A percentile compares a stretch with the other conserved stretches of the same genome.
phyloP scores from a whole-genome alignment of 129 eudicot genomes.

The Calendula officinalis region DNA sequence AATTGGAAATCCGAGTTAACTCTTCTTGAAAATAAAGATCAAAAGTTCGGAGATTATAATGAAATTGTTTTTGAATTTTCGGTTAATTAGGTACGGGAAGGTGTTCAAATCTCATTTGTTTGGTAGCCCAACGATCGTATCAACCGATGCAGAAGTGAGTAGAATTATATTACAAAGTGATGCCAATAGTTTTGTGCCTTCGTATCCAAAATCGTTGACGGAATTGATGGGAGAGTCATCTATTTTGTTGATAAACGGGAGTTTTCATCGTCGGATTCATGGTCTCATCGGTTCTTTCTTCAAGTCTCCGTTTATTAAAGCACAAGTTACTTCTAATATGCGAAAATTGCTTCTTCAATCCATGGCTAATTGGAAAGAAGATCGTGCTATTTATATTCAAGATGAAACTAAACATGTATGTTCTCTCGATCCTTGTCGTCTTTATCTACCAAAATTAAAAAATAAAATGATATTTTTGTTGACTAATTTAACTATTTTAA shows the following conservation, averaged over 20 bases:
- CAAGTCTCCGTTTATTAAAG: conserved; percentile 68
- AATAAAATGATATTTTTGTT: not conserved
- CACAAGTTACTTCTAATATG: conserved; percentile 80
- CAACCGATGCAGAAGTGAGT: conserved; percentile 90
- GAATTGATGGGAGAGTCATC: conserved; percentile 91
- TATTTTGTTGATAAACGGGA: conserved; percentile 70
- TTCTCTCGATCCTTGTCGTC: conserved; percentile 14
- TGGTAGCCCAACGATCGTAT: conserved; percentile 84
- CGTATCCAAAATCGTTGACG: conserved; percentile 82
- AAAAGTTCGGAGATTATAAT: too few species aligned
- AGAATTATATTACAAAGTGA: conserved; percentile 69
- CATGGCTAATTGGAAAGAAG: conserved; percentile 66
- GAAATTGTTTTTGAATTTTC: not conserved
- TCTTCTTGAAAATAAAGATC: too few species aligned
- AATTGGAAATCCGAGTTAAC: too few species aligned
- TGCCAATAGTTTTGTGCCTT: conserved; percentile 73
- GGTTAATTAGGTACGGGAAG: conserved; percentile 66
- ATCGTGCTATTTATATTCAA: conserved; percentile 65
- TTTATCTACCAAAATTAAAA: not conserved
- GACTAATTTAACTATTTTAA: not conserved
- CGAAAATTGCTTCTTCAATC: conserved; percentile 49
- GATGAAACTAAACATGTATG: conserved; percentile 77
- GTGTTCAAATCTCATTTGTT: conserved; percentile 96
- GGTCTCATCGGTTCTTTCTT: conserved; percentile 84
- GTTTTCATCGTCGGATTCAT: conserved; percentile 78